These are phyloP conservation scores for Fragaria ananassa DNA, from an alignment of 306 rosid species.

Conservation along the genomic window DNA sequence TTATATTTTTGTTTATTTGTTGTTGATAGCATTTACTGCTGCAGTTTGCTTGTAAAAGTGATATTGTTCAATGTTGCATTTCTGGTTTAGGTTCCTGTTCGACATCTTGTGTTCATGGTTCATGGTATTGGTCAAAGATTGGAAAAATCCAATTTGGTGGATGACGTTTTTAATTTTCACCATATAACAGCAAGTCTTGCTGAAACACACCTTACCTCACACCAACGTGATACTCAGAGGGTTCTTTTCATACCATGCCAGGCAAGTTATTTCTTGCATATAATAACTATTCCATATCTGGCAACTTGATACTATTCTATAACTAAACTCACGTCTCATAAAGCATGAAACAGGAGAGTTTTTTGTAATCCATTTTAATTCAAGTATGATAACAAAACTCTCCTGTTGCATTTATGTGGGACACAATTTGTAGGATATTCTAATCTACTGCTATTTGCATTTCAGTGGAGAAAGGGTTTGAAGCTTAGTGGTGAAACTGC, in stretches of 20 bases:
- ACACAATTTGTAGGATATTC: not conserved
- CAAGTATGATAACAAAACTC: not conserved
- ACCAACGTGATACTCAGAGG: conserved; percentile 77
- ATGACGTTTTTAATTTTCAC: conserved; percentile 79
- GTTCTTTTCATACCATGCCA: conserved; percentile 98
- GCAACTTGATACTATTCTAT: conserved; percentile 7
- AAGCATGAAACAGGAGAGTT: not conserved
- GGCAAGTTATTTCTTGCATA: conserved; percentile 38
- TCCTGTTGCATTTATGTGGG: not conserved
- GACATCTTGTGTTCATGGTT: conserved; percentile 96
- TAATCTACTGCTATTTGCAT: conserved; percentile 21
- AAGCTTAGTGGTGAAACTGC: conserved; percentile 95
- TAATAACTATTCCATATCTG: conserved; percentile 9
- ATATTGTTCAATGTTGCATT: not conserved
- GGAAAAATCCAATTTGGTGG: conserved; percentile 97
- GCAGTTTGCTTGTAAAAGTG: not conserved
- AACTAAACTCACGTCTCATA: not conserved
- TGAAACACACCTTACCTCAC: conserved; percentile 78
- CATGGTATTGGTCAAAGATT: conserved; percentile 99
- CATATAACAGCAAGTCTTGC: conserved; percentile 76
- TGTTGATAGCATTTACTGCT: not conserved
- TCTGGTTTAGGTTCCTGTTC: conserved; percentile 80
- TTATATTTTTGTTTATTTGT: not conserved
- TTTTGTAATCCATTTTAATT: not conserved
- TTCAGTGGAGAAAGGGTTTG: conserved; percentile 97